Base-by-base conservation (phyloP, 1,284 basidiomycete genomes). In the Hypsizygus ulmarius region DNA sequence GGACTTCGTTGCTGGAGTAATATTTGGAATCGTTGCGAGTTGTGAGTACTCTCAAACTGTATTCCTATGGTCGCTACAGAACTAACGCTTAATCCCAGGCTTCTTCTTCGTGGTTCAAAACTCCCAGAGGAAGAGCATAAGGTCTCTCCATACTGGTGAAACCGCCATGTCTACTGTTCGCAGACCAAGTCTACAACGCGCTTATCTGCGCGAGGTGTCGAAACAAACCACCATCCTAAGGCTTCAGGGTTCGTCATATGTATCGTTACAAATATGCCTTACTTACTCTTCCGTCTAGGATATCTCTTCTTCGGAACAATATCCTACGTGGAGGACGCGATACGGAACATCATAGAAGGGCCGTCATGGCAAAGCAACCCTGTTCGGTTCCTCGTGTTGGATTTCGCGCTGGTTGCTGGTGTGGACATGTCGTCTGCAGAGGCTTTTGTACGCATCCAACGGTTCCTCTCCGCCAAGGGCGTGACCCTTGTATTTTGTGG, bases 271-370 rank as follows among this genome's bases (percentile, higher is more conserved):
- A 14, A 41, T 9, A 18, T 14, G 15, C 14, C 10, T 11, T n/a
- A 18, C 4, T 47, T 37, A 33, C 15, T 29, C 18, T 7, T 28
- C 15, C 16, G 5, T 18, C 5, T 43, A 83, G 83, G 90, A 0
- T 94, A 93, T 71, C 74, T 99, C 30, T 99, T 98, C 78, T 99
- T 99, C 65, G 96, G 97, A 3, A 97, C 94, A 0, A 96, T 97
- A 59, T 78, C 87, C 0, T 75, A 85, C 36, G 92, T 97, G 49
- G 94, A 97, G 66, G 86, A 87, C 56, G 75, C 87, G 1, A 87
- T 93, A 37, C 79, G 87, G 5, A 69, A 77, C 12, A 75, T 93
- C 15, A 79, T 97, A 16, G 82, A 90, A 47, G 79, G 79, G 5
- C 81, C 84, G 0, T 73, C 79, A 10, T 97, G 93, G 86, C 73